Evolutionary conservation across 352 stramenopile genomes (phyloP), one percentile per base, ranked within the genome.

Genomic region (Phytophthora pistaciae): DNA sequence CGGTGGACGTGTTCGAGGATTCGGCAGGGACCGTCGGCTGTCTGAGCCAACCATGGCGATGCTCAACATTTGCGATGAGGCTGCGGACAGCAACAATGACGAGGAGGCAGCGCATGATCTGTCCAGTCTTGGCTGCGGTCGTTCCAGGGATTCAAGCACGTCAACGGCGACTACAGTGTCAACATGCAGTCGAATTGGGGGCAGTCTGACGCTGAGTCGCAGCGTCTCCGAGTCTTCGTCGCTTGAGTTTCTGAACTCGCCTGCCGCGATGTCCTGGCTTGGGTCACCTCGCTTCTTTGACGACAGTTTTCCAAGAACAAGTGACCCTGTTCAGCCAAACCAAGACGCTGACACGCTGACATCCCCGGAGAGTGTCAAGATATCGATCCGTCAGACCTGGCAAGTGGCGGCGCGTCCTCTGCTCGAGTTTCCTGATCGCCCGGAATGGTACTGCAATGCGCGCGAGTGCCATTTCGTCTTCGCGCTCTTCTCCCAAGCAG

Each of bases 401-500:
- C 56, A 70, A 42, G 38, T 63, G 33, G 27, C 55, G 13, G 40
- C 60, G 54, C 55, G 57, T 20, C 64, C 68, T 48, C 53, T 70
- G 18, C 70, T 91, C 0, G 70, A 84, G 55, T 92, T 94, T 36
- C 83, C 87, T 0, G 78, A 91, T 63, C 75, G 83, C 0, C 85
- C 87, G 14, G 69, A 77, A 59, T 94, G 87, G 87, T 94, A 92
- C 56, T 94, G 87, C 75, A 93, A 94, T 55, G 75, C 80, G 10
- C 42, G 55, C 1, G 60, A 78, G 3, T 94, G 87, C 60, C 85
- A 93, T 66, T 66, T 55, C 8, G 83, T 94, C 13, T 94, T 94
- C 38, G 72, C 77, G 36, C 82, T 94, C 65, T 93, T 93, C 58
- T 79, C 82, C 0, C 79, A 88, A 25, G 74, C 74, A 5, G 72